These are phyloP conservation scores for Thuja plicata DNA, from an alignment of 83 land plant genomes.

Conservation along the genomic window DNA sequence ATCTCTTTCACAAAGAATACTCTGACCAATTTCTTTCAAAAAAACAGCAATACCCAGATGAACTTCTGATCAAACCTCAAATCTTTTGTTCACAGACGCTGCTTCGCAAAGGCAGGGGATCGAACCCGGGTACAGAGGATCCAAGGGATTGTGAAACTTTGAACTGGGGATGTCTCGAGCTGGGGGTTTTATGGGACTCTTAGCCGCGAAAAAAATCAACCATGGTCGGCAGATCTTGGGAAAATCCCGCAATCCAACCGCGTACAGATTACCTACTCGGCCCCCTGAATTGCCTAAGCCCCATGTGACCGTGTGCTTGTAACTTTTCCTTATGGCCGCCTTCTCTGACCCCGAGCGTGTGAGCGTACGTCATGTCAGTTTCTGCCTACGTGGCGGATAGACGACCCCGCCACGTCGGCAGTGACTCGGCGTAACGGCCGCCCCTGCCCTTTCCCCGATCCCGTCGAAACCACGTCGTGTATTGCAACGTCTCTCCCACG, in stretches of 20 bases:
- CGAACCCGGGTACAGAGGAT: not conserved
- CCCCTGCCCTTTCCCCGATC: not conserved
- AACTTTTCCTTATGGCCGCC: not conserved
- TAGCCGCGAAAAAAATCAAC: not conserved
- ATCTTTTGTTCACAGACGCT: too few species aligned
- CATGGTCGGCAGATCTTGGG: slow-evolving; percentile 1
- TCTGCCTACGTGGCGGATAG: not conserved
- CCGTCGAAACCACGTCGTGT: slow-evolving; percentile 1
- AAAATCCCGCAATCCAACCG: slow-evolving; percentile 7
- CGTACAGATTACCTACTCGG: slow-evolving; percentile 6
- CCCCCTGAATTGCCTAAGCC: not conserved
- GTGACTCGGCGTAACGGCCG: not conserved
- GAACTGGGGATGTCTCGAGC: not conserved
- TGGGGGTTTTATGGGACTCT: not conserved
- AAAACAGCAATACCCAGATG: not conserved
- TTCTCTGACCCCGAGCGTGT: not conserved
- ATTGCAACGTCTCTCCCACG: not conserved
- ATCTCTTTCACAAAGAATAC: not conserved
- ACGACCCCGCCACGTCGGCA: not conserved
- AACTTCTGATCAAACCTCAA: not conserved
- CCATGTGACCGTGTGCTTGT: not conserved
- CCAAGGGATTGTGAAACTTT: not conserved
- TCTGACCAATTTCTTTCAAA: not conserved
- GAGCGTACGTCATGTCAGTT: not conserved
- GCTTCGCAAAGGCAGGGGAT: not conserved